Base-by-base conservation (phyloP, 768 basidiomycete genomes). In the Leccinum pellstonianum region DNA sequence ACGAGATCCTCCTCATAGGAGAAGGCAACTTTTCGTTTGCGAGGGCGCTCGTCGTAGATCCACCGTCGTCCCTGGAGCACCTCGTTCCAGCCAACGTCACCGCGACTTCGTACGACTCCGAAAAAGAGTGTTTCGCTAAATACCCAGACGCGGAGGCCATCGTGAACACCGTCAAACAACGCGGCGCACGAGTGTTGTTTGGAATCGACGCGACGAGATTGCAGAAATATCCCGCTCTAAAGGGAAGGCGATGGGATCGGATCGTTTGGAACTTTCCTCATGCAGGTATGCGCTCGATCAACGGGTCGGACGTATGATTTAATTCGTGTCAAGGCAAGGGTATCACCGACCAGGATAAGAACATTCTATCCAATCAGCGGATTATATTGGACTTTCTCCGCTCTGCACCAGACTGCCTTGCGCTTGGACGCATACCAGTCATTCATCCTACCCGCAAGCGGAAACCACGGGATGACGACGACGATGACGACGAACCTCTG, bases 181-280 rank as follows among this genome's bases (percentile, higher is more conserved):
- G 78, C 25, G 93, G 93, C 0, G 88, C 82, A 3, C 76, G 82
- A 51, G 84, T 97, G 9, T 68, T 91, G 12, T 98, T 97, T 70
- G 81, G 80, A 7, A 81, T 97, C 19, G 96, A 98, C 70, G 96
- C 88, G n/a, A 89, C 87, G 7, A 81, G 77, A 57, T 74, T 98
- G 35, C 87, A 87, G 56, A 88, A 81, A 61, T 73, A 77, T 41
- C 59, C 80, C 6, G 69, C 72, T 6, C 72, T 95, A 50, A 90
- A 85, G 62, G 84, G 83, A 43, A 76, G 78, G 62, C 81, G 75
- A 56, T 90, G 89, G 83, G 88, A 93, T 73, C 84, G 83, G 61
- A 82, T 98, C 58, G 85, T 92, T 7, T 98, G 93, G 88, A 97
- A 98, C 72, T 98, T 98, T 70, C 96, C 96, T 59, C 96, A 98